Evolutionary conservation across 805 yeast species (phyloP), one percentile per base, ranked within the genome.

Genomic region (Candida tibetensis): DNA sequence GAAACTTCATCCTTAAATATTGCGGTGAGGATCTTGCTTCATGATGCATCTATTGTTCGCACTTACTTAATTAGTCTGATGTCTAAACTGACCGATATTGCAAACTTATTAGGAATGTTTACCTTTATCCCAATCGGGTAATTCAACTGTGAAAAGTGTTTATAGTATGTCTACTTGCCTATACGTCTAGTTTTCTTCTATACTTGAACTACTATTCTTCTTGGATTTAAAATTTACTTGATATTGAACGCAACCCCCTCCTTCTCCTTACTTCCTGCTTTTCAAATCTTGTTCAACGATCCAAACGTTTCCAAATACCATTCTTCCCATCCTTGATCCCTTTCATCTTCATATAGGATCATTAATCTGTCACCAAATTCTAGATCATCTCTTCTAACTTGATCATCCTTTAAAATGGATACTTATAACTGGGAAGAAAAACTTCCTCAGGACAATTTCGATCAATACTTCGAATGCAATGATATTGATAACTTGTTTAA

Each of bases 401-500:
- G n/a, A n/a, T n/a, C n/a, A n/a, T n/a, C n/a, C n/a, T n/a, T n/a
- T n/a, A n/a, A n/a, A 17, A 54, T 54, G 58, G 57, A 54, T 25
- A 48, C 49, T 5, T 41, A 46, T 44, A 38, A 49, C 29, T 64
- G 70, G 59, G 62, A 62, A 18, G 68, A 58, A 18, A 75, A 79
- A 2, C 53, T 74, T 29, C 81, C 81, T 1, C 74, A 72, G 39
- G 81, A 79, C 37, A 76, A 74, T 41, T 72, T 80, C 48, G 66
- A 74, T 23, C 69, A 72, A 33, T 73, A 70, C 47, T 61, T 66
- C 30, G 64, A 57, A 8, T 72, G 71, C 53, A 70, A 72, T 36
- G 76, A 79, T 21, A 64, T 78, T 25, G 83, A 77, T 53, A 73
- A 71, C 45, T 57, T 78, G 42, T 64, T 83, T 41, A 76, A 76